Evolutionary conservation across 1,139 yeast genomes (phyloP), one percentile per base, ranked within the genome.

Genomic region (Yamadazyma epiphylla): DNA sequence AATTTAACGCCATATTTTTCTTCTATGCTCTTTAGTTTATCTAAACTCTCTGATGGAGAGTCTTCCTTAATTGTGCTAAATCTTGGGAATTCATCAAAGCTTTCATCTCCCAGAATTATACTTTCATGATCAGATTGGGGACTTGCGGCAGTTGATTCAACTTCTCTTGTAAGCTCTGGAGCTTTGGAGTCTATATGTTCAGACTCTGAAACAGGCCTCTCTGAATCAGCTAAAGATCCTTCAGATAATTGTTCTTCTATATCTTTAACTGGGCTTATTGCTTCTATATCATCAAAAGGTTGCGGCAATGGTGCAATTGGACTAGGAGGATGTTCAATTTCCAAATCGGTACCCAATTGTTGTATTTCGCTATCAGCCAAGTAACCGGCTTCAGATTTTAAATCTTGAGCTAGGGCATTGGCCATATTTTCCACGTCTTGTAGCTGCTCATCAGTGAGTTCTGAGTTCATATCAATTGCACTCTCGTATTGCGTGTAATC

Each of bases 61-160:
- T 66, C 71, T 13, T 47, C 49, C 19, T 40, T 32, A 4, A 66
- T 45, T 0, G 70, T 58, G 32, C 44, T 55, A 47, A 66, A 66
- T 0, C 53, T 10, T 7, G 20, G 20, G 20, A 17, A 17, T n/a
- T n/a, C n/a, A 17, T 17, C 20, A 7, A 17, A 10, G 7, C 9
- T 7, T 7, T 17, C 20, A 7, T 17, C 20, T 17, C 20, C 20
- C 20, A 17, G 20, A 7, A 17, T 10, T 17, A 17, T 17, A 7
- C 28, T 22, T 10, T 35, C 43, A 13, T 15, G 11, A 10, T 29
- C 25, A 3, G 21, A 13, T 16, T 10, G 22, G 6, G 15, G 27
- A 5, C 30, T 28, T 14, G 17, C 15, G 6, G 13, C 23, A 11
- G 25, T 32, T 3, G 13, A 9, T 15, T 13, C 28, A 9, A 24